Conservation (phyloP, 352 stramenopile species). For the Phytophthora meadii region DNA sequence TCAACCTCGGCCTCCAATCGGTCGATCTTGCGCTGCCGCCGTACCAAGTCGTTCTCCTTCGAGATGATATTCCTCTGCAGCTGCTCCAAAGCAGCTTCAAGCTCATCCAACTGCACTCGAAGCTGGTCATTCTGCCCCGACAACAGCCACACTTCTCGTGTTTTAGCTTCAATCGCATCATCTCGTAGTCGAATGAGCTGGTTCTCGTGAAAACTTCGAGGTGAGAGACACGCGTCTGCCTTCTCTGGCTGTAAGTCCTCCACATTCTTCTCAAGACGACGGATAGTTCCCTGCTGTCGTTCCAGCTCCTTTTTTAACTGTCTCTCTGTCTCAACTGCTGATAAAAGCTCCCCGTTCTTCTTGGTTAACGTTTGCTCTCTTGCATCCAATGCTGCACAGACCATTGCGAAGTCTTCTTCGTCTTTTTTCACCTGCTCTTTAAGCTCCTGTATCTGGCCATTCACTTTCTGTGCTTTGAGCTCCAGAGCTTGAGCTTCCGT, state of each 20-base stretch:
- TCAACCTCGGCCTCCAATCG: slow-evolving; percentile 66
- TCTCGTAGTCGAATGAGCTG: slow-evolving; percentile 79
- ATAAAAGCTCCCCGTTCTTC: slow-evolving; percentile 45
- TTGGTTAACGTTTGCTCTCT: slow-evolving; percentile 55
- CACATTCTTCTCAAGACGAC: slow-evolving; percentile 56
- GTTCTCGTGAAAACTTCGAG: slow-evolving; percentile 76
- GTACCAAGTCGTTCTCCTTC: slow-evolving; percentile 68
- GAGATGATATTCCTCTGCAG: slow-evolving; percentile 61
- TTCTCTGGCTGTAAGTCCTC: slow-evolving; percentile 47
- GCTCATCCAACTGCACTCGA: slow-evolving; percentile 66
- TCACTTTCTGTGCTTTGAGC: slow-evolving; percentile 24
- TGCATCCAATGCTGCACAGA: slow-evolving; percentile 57
- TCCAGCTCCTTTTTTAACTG: slow-evolving; percentile 57
- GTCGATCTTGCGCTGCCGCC: slow-evolving; percentile 62
- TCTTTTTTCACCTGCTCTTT: slow-evolving; percentile 61
- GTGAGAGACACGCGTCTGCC: slow-evolving; percentile 72
- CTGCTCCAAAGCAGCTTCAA: slow-evolving; percentile 66
- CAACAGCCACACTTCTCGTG: slow-evolving; percentile 75
- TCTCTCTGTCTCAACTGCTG: slow-evolving; percentile 36
- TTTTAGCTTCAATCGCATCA: slow-evolving; percentile 75
- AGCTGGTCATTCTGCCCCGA: slow-evolving; percentile 73
- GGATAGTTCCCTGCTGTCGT: slow-evolving; percentile 42
- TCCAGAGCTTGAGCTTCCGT: slow-evolving; percentile 26
- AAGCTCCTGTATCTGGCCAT: slow-evolving; percentile 44
- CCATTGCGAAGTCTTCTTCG: slow-evolving; percentile 73